Conservation (phyloP, 306 rosid genomes). For the Citrullus amarus region DNA sequence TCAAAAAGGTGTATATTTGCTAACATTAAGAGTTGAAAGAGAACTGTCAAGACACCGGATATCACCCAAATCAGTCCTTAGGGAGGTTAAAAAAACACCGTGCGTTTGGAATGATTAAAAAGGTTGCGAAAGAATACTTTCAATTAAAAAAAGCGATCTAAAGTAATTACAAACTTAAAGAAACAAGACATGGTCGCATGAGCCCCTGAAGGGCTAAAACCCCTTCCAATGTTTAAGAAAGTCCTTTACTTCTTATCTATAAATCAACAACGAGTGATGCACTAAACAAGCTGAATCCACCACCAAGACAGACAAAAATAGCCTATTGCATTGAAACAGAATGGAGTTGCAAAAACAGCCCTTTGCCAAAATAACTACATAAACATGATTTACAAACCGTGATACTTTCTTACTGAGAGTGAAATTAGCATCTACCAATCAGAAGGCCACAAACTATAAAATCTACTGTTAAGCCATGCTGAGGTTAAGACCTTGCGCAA, state of each 20-base stretch:
- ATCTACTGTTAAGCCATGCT: neutral
- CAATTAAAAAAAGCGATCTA: neutral
- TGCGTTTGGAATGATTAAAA: neutral
- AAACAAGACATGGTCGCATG: neutral
- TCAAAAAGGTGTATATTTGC: neutral
- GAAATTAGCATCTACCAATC: neutral
- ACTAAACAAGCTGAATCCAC: neutral
- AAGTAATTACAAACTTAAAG: neutral
- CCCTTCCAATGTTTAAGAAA: neutral
- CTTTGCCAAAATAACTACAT: neutral
- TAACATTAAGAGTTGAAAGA: neutral
- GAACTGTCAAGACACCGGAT: neutral
- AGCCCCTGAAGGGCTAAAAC: neutral
- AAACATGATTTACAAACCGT: neutral
- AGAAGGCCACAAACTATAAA: neutral
- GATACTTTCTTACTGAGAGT: neutral
- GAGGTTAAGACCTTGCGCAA: neutral
- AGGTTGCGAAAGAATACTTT: neutral
- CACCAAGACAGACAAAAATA: neutral
- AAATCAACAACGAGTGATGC: neutral
- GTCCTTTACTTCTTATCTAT: neutral
- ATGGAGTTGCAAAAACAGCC: neutral
- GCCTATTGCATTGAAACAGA: neutral
- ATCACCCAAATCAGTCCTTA: neutral
- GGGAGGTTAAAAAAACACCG: neutral